Base-by-base conservation (phyloP, 2,329 filamentous ascomycete genomes). In the Cladophialophora exuberans region DNA sequence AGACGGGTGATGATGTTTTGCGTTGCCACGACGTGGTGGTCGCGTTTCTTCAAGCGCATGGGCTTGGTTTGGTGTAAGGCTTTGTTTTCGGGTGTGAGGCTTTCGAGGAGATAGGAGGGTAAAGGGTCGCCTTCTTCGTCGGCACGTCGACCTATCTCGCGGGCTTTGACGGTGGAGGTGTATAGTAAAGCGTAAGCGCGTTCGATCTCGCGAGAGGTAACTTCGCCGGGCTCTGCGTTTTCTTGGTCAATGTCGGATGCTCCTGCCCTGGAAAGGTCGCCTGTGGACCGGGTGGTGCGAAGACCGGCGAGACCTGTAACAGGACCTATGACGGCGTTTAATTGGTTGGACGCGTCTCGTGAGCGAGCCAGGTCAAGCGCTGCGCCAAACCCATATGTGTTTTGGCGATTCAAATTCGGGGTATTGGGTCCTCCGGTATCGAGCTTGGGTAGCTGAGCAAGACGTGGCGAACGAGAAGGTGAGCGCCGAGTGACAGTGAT, bases 141-240 rank as follows among this genome's bases (percentile, higher is more conserved):
- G 3, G 87, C 85, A 42, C 87, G 83, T 3, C 85, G 81, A 23
- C 80, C 79, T 51, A 97, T 89, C 66, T 94, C 89, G 65, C 85
- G 85, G 0, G 93, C 92, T 73, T 95, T 96, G 66, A 97, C 86
- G n/a, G 91, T 92, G 0, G 90, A 90, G 60, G 86, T 88, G 18
- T 96, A 77, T 35, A 96, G 82, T 6, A 95, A 78, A 0, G 90
- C 83, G 54, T 85, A 82, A 2, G 92, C 80, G n/a, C 90, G 85
- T 13, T 88, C 88, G 49, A 96, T 81, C 64, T 97, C 93, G n/a
- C 83, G 83, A 64, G 81, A 84, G 7, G 62, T 68, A 18, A 74
- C 65, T 3, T 64, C 65, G 58, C 10, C 54, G 42, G 30, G 62
- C 64, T 62, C 60, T n/a, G 30, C 18, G 17, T 51, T 31, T 25